Conservation (phyloP, 192 early-diverging fungal species). For the Powellomyces hirtus region DNA sequence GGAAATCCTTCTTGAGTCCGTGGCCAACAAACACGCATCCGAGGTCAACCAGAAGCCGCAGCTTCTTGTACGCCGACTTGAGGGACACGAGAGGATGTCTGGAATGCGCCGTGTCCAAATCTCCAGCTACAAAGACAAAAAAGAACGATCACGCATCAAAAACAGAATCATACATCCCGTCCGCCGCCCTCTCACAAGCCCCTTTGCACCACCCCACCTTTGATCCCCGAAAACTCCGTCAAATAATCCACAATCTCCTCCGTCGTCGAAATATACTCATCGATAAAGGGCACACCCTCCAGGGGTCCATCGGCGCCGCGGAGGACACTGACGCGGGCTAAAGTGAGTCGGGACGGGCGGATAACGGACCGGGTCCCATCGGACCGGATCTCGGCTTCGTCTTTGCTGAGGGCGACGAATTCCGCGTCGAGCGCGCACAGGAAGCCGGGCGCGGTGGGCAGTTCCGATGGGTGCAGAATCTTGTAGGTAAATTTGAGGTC, state of each 20-base stretch:
- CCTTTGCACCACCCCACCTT: conserved; percentile 43
- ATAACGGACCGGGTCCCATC: conserved; percentile 87
- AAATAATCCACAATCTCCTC: conserved; percentile 89
- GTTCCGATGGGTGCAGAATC: conserved; percentile 55
- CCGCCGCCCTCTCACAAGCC: no score
- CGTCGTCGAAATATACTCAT: conserved; percentile 88
- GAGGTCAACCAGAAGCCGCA: conserved; percentile 85
- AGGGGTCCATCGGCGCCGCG: conserved; percentile 71
- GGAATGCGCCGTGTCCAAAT: conserved; percentile 72
- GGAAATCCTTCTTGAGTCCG: conserved; percentile 91
- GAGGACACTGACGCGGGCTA: conserved; percentile 89
- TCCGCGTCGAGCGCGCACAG: conserved; percentile 90
- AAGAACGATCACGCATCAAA: no score
- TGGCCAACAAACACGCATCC: conserved; percentile 94
- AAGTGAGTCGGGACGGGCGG: conserved; percentile 73
- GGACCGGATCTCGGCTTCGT: conserved; percentile 85
- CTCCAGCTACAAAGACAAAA: no score
- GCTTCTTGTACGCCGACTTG: conserved; percentile 90
- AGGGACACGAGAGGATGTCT: conserved; percentile 80
- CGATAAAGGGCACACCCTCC: conserved; percentile 85
- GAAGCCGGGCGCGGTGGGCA: conserved; percentile 58
- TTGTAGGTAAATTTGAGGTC: conserved; percentile 48
- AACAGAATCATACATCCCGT: no score
- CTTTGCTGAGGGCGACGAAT: conserved; percentile 82
- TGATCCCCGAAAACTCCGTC: conserved; percentile 93